Percentiles rank a stretch among this genome's conserved stretches.
phyloP scores from a whole-genome alignment of 805 yeast genomes.

The Schwanniomyces pseudopolymorphus region DNA sequence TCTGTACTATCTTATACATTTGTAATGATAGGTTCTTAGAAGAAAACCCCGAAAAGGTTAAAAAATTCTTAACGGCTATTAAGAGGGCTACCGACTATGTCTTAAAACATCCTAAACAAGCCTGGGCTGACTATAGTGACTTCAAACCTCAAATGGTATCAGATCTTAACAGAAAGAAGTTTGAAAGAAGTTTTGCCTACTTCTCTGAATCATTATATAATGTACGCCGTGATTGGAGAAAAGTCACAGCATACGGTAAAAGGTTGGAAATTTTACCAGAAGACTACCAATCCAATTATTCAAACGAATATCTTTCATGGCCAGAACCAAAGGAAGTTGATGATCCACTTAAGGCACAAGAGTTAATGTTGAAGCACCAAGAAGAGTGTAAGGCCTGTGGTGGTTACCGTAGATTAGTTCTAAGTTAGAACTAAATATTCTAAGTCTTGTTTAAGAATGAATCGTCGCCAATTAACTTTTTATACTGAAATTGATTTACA shows the following conservation, averaged over 20 bases:
- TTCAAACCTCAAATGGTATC: conserved; percentile 49
- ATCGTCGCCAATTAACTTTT: too few species aligned
- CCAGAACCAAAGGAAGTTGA: conserved; percentile 46
- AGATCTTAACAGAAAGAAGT: conserved; percentile 43
- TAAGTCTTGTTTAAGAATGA: too few species aligned
- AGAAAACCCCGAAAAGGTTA: conserved; percentile 46
- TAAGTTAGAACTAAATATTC: conserved; percentile 2
- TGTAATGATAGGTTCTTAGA: conserved; percentile 50
- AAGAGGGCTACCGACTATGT: conserved; percentile 53
- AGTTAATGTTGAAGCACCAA: conserved; percentile 46
- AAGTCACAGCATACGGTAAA: conserved; percentile 56
- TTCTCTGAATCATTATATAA: conserved; percentile 51
- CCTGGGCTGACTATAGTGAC: conserved; percentile 46
- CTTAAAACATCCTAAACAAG: conserved; percentile 41
- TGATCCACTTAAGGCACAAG: conserved; percentile 50
- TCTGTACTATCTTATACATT: conserved; percentile 56
- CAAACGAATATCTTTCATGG: conserved; percentile 53
- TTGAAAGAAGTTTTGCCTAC: conserved; percentile 55
- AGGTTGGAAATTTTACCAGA: conserved; percentile 50
- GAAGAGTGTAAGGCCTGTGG: conserved; percentile 46
- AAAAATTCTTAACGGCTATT: conserved; percentile 45
- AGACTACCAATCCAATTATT: conserved; percentile 50
- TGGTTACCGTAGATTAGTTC: conserved; percentile 47
- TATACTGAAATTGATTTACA: too few species aligned
- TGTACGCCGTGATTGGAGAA: conserved; percentile 57